phyloP scores from a whole-genome alignment of 1,284 basidiomycete species.

The Puccinia polysora region DNA sequence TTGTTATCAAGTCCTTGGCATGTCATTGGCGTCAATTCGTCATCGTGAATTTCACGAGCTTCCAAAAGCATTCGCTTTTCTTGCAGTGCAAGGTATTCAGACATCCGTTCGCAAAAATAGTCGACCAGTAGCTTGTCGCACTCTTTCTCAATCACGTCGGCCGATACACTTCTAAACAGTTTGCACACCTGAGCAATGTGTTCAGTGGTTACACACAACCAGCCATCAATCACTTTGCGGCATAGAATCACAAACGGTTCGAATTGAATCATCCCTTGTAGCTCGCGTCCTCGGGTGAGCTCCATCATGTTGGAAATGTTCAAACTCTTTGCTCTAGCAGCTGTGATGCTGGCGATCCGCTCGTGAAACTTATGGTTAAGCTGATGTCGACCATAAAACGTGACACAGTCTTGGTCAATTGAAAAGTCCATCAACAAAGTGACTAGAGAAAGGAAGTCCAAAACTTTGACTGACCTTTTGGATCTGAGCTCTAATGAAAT shows the following conservation, averaged over 20 bases:
- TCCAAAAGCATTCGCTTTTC: background rate
- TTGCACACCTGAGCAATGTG: background rate
- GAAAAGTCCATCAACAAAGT: background rate
- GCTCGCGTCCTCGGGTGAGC: background rate
- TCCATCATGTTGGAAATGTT: background rate
- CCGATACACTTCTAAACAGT: background rate
- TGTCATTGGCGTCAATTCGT: background rate
- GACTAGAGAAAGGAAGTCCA: background rate
- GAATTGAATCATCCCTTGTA: constrained; percentile 2
- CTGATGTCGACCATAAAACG: background rate
- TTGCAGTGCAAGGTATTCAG: background rate
- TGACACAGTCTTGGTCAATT: background rate
- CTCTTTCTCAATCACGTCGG: background rate
- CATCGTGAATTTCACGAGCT: background rate
- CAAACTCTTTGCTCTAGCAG: background rate
- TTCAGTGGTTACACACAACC: background rate
- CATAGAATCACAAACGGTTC: background rate
- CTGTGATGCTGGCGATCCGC: background rate
- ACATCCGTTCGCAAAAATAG: background rate
- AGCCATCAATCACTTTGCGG: background rate
- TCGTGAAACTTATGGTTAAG: background rate
- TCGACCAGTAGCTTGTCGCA: background rate
- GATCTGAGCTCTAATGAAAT: background rate
- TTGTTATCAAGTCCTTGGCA: background rate
- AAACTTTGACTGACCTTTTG: background rate